These are phyloP conservation scores for Tetracladium maxilliforme DNA, from an alignment of 2,329 filamentous ascomycete genomes.

Conservation along the genomic window DNA sequence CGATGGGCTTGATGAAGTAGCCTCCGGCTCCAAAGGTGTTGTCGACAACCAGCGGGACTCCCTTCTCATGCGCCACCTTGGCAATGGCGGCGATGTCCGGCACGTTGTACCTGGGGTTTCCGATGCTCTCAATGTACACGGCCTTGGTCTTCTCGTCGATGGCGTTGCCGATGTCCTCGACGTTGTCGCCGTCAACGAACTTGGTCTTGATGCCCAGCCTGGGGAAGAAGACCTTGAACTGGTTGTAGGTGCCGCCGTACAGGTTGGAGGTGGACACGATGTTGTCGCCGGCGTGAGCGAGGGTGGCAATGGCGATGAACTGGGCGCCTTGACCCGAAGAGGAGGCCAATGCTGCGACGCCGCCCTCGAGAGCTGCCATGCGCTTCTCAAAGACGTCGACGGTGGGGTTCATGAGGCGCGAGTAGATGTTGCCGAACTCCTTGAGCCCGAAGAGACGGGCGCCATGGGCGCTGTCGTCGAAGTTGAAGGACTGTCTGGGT, in stretches of 20 bases:
- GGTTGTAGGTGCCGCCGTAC: slow-evolving; percentile 94
- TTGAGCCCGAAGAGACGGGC: slow-evolving; percentile 93
- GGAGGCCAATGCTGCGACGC: slow-evolving; percentile 71
- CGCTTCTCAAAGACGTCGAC: slow-evolving; percentile 95
- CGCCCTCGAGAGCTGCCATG: slow-evolving; percentile 88
- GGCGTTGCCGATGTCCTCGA: slow-evolving; percentile 62
- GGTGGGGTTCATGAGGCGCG: slow-evolving; percentile 90
- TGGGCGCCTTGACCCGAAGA: slow-evolving; percentile 83
- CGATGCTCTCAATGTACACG: slow-evolving; percentile 82
- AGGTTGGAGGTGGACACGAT: slow-evolving; percentile 83
- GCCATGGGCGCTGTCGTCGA: slow-evolving; percentile 93
- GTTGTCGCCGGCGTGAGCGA: slow-evolving; percentile 84
- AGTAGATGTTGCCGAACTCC: slow-evolving; percentile 96
- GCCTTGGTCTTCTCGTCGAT: slow-evolving; percentile 94
- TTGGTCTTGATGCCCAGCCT: slow-evolving; percentile 80
- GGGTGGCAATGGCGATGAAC: slow-evolving; percentile 74
- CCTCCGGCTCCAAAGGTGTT: slow-evolving; percentile 94
- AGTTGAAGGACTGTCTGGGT: slow-evolving; percentile 57
- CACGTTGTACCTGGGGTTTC: slow-evolving; percentile 86
- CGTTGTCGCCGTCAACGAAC: slow-evolving; percentile 69
- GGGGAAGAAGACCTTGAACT: slow-evolving; percentile 82
- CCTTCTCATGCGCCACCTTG: slow-evolving; percentile 58
- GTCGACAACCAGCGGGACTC: slow-evolving; percentile 52
- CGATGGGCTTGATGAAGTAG: slow-evolving; percentile 74
- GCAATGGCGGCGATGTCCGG: slow-evolving; percentile 82